Evolutionary conservation across 2,329 filamentous ascomycete species (phyloP), one percentile per base, ranked within the genome.

Genomic region (Alternaria sp.): DNA sequence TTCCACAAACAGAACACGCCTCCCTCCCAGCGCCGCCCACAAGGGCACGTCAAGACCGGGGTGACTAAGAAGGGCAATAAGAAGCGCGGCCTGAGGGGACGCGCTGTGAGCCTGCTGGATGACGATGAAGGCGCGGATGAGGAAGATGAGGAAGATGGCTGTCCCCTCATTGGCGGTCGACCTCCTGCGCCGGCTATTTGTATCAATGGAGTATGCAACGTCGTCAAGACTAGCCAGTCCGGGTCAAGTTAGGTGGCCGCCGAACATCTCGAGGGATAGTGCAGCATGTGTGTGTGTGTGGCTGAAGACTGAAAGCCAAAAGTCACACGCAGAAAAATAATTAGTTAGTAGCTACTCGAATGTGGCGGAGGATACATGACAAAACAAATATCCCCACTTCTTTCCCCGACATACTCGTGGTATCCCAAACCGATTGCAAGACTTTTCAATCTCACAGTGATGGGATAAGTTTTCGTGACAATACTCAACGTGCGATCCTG

Each of bases 121-220:
- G 86, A 88, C 73, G 86, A 87, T 79, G 81, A 81, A 78, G 87
- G 85, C 75, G 79, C 81, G 65, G 80, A 83, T 59, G 89, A 91
- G 75, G 90, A 90, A 60, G 86, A 87, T 69, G 88, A 91, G 71
- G 89, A 82, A 51, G 82, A 91, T 72, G 88, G 88, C 75, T 56
- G 52, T 44, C 87, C 84, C 83, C 83, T 74, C 73, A 82, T 84
- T 86, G 86, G 85, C 85, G 86, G 86, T 86, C 85, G 86, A 87
- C 86, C 86, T 88, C 87, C 88, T 89, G 86, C 87, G 71, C 69
- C 67, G 47, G 56, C 49, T 57, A 44, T 46, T 17, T 43, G 32
- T 19, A 19, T 45, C 28, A 44, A 26, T 19, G 11, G 10, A 43
- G 40, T 5, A 23, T 15, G 43, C 25, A 32, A 45, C 8, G 5